phyloP scores from a whole-genome alignment of 768 basidiomycete genomes.

The Russula griseocarnosa region DNA sequence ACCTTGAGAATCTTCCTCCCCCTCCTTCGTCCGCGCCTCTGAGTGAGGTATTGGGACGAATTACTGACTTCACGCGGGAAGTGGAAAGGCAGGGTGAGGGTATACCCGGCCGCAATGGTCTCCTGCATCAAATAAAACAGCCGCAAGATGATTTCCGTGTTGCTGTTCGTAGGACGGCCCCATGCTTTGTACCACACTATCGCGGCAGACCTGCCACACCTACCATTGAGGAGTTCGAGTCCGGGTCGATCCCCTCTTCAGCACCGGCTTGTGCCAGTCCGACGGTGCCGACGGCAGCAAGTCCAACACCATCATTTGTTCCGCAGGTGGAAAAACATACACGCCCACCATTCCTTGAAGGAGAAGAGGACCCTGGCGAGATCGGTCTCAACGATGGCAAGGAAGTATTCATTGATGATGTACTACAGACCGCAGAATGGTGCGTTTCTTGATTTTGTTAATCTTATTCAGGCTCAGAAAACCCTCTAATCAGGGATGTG shows the following conservation, averaged over 20 bases:
- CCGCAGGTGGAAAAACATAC: too few species aligned
- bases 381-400: conserved; percentile 8
- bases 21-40: conserved; percentile 54
- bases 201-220: neutral
- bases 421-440: conserved; percentile 45
- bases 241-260: too few species aligned
- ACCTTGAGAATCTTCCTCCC: conserved; percentile 40
- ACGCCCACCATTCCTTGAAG: conserved; percentile 25
- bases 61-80: conserved; percentile 45
- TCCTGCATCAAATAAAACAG: conserved; percentile 12
- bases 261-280: too few species aligned
- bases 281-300: too few species aligned
- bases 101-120: neutral
- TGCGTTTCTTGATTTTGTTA: conserved; percentile 33
- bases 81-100: conserved; percentile 2
- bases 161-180: conserved; percentile 14
- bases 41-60: conserved; percentile 48
- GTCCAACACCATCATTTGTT: too few species aligned
- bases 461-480: neutral
- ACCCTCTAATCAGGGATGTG: conserved; percentile 45
- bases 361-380: conserved; percentile 28
- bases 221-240: too few species aligned
- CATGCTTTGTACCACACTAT: conserved; percentile 9
- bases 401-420: conserved; percentile 51
- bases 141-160: conserved; percentile 3